Base-by-base conservation (phyloP, 805 yeast species). In the Ogataea degrootiae region DNA sequence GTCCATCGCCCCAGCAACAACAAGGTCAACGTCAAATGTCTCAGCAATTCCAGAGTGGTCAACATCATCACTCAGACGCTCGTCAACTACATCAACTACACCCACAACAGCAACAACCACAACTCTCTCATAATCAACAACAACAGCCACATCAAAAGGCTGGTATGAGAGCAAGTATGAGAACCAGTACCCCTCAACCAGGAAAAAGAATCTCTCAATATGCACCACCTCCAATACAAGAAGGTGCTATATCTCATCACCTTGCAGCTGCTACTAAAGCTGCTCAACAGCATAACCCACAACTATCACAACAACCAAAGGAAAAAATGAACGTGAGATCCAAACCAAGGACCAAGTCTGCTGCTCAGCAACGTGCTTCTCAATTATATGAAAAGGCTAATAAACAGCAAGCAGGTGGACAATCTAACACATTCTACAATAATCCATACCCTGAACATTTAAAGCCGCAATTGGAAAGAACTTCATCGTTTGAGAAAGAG, bases 401-500 rank as follows among this genome's bases (percentile, higher is more conserved):
- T 45, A 39, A 58, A 70, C 53, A 64, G 73, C 45, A 44, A 14
- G 44, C 34, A 36, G 45, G 42, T n/a, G 47, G 55, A 22, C 52
- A 19, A 33, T 49, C 49, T 37, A 33, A 49, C 44, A 49, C 54
- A 47, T 47, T 48, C 53, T 48, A 47, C 44, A 37, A 52, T 22
- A 63, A 65, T 44, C 74, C 72, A 22, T 71, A 72, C 40, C 68
- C 70, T 34, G 68, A 69, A 35, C 70, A 59, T 37, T 11, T 52
- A n/a, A 47, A 46, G 3, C 47, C 50, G 2, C 47, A 48, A 22
- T 41, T 59, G 39, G 44, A 53, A 57, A 66, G 69, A 58, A 70
- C 63, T 43, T 82, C 89, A 0, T 82, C 88, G 36, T 83, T 78
- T 58, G 82, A 78, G 53, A 82, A 77, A 56, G 70, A 26, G 2